phyloP scores from a whole-genome alignment of 2,329 filamentous ascomycete species.

The Penicillium aurantiogriseum region DNA sequence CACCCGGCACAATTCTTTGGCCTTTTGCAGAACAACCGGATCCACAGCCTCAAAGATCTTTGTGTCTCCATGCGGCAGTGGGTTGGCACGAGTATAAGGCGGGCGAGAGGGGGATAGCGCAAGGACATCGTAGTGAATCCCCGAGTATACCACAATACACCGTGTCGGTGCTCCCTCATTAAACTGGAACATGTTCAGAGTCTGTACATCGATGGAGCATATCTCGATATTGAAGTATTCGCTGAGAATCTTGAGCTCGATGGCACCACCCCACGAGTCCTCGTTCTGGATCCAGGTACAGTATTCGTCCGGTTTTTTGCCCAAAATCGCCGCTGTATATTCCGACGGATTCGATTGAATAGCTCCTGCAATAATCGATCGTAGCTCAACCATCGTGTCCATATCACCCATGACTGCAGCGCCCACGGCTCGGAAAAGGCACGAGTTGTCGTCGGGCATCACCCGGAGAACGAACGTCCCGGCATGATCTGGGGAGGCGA shows the following conservation, averaged over 20 bases:
- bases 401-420: constrained; percentile 69
- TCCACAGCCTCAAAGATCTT: constrained; percentile 66
- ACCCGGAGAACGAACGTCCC: constrained; percentile 72
- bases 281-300: constrained; percentile 76
- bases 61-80: constrained; percentile 73
- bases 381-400: constrained; percentile 68
- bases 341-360: constrained; percentile 71
- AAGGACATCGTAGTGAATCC: constrained; percentile 90
- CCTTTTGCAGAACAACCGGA: constrained; percentile 56
- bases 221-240: constrained; percentile 84
- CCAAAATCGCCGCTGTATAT: constrained; percentile 75
- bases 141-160: constrained; percentile 83
- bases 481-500: constrained; percentile 56
- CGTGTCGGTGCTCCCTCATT: constrained; percentile 69
- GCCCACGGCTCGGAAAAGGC: constrained; percentile 86
- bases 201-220: constrained; percentile 76
- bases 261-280: constrained; percentile 86
- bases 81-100: constrained; percentile 55
- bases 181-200: constrained; percentile 67
- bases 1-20: constrained; percentile 63
- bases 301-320: constrained; percentile 70
- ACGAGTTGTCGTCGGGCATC: constrained; percentile 96
- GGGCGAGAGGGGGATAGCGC: constrained; percentile 66
- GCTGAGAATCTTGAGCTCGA: constrained; percentile 82
- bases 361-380: constrained; percentile 72